These are phyloP conservation scores for Lentinus tigrinus DNA, from an alignment of 768 basidiomycete species.

Conservation along the genomic window DNA sequence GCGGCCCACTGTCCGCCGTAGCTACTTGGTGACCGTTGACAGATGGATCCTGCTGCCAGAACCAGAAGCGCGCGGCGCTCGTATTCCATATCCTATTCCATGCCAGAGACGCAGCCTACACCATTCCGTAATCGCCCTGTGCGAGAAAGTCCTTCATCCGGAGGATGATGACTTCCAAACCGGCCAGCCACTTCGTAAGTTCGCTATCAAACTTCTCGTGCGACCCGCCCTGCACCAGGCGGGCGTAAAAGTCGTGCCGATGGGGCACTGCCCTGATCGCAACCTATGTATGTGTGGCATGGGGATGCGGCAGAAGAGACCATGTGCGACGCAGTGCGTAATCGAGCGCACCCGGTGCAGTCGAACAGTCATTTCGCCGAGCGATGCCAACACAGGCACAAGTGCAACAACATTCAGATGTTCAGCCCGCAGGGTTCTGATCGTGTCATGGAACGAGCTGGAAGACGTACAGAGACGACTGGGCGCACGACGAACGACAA, in stretches of 20 bases:
- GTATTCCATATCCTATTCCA: not conserved
- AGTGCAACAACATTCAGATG: not conserved
- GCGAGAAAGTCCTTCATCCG: slow-evolving; percentile 53
- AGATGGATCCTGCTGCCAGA: slow-evolving; percentile 10
- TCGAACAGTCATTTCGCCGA: too few species aligned
- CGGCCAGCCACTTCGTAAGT: slow-evolving; percentile 59
- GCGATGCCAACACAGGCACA: too few species aligned
- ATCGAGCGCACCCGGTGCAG: too few species aligned
- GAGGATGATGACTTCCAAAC: slow-evolving; percentile 50
- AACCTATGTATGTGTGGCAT: slow-evolving; percentile 26
- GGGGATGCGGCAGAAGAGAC: too few species aligned
- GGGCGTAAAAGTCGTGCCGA: slow-evolving; percentile 59
- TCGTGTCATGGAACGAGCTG: not conserved
- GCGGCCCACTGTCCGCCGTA: not conserved
- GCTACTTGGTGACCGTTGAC: slow-evolving; percentile 4
- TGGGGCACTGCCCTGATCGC: slow-evolving; percentile 54
- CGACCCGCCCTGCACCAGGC: slow-evolving; percentile 60
- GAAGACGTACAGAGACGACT: slow-evolving; percentile 51
- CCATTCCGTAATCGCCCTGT: slow-evolving; percentile 55
- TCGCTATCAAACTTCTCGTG: slow-evolving; percentile 52
- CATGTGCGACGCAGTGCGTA: not conserved
- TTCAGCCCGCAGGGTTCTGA: not conserved
- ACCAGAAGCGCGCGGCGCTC: not conserved
- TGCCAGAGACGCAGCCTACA: slow-evolving; percentile 30
- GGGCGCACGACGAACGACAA: slow-evolving; percentile 68